A percentile compares a stretch with the other conserved stretches of the same genome.
These are phyloP conservation scores for Limonomyces culmigenus DNA, from an alignment of 1,284 basidiomycete genomes.

Conservation along the genomic window DNA sequence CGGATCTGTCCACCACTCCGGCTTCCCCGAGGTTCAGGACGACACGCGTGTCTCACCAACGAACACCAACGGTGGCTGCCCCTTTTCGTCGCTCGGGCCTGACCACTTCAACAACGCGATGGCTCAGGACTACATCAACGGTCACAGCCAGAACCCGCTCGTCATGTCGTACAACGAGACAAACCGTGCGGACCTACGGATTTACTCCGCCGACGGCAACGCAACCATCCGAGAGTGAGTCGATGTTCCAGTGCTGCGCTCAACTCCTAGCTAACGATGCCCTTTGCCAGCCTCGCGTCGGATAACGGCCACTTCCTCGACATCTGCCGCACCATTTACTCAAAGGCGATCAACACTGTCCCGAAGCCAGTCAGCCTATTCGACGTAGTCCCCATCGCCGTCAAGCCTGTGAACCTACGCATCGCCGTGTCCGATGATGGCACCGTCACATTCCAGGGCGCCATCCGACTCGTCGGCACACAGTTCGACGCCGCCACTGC, in stretches of 20 bases:
- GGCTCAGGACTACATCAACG: background rate
- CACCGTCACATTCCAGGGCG: too few relatives aligned
- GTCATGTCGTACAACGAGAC: background rate
- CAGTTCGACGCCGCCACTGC: too few relatives aligned
- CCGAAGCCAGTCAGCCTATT: background rate
- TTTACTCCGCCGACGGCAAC: background rate
- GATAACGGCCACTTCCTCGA: background rate
- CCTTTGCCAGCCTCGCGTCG: too few relatives aligned
- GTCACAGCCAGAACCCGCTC: background rate
- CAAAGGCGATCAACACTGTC: background rate
- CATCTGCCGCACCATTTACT: background rate
- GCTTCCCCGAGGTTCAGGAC: slow-evolving; percentile 12
- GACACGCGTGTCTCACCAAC: slow-evolving; percentile 2
- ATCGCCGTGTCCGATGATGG: too few relatives aligned
- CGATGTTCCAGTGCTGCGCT: too few relatives aligned
- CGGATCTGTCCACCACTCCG: slow-evolving; percentile 11
- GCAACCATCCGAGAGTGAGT: background rate
- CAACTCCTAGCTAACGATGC: too few relatives aligned
- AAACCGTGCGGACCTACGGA: background rate
- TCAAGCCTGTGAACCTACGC: background rate
- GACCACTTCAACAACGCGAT: too few relatives aligned
- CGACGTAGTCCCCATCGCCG: background rate
- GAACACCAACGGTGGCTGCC: slow-evolving; percentile 4
- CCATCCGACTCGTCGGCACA: too few relatives aligned
- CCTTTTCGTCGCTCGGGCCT: too few relatives aligned